Conservation (phyloP, 495 filamentous ascomycete genomes). For the Xylaria acuta region DNA sequence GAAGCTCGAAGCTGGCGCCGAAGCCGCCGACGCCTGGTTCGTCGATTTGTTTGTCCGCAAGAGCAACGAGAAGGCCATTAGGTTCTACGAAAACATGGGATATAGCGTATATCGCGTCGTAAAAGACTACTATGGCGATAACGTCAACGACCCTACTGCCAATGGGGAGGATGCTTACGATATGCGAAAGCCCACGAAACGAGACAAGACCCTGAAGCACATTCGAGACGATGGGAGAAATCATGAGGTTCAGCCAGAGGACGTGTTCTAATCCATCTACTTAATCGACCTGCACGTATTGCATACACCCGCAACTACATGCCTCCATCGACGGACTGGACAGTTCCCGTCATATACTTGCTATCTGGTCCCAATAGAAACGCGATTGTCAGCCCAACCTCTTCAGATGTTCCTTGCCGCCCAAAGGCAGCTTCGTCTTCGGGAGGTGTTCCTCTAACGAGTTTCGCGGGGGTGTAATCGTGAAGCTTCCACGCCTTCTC, state of each 20-base stretch:
- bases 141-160: conserved; percentile 71
- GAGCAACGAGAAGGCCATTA: conserved; percentile 84
- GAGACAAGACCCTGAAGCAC: conserved; percentile 79
- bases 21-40: conserved; percentile 87
- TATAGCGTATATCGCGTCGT: conserved; percentile 87
- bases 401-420: conserved; percentile 45
- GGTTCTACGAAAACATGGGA: conserved; percentile 89
- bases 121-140: conserved; percentile 79
- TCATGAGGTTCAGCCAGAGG: conserved; percentile 77
- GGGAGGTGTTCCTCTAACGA: conserved; percentile 40
- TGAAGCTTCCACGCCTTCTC: conserved; percentile 43
- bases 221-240: conserved; percentile 83
- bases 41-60: conserved; percentile 92
- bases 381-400: conserved; percentile 53
- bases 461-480: conserved; percentile 20
- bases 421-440: conserved; percentile 48
- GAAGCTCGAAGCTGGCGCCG: conserved; percentile 78
- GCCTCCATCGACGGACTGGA: conserved; percentile 45
- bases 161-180: conserved; percentile 86
- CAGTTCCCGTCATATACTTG: conserved; percentile 58
- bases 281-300: conserved; percentile 1
- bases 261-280: conserved; percentile 71
- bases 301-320: conserved; percentile 28
- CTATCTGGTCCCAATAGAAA: conserved; percentile 64
- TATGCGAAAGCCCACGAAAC: conserved; percentile 90